Percentiles rank a stretch among this genome's conserved stretches.
These are phyloP conservation scores for Pyronema domesticum DNA, from an alignment of 495 filamentous ascomycete species.

Conservation along the genomic window DNA sequence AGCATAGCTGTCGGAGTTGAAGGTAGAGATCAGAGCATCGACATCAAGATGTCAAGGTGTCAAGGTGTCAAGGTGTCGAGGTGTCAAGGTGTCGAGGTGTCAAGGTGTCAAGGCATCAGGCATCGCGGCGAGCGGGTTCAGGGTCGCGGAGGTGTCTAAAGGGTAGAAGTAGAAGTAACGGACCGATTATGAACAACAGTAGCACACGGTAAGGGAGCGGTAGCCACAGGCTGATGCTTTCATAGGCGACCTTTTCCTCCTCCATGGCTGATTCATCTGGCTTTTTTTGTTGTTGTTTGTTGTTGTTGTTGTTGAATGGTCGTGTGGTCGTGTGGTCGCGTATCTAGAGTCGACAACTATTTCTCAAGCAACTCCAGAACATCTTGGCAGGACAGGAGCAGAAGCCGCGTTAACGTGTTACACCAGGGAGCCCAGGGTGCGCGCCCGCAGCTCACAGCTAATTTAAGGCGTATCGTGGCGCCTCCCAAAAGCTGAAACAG, in stretches of 20 bases:
- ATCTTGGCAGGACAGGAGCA: too few relatives aligned
- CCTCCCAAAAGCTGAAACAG: too few relatives aligned
- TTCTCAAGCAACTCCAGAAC: too few relatives aligned
- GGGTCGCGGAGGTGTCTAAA: background rate
- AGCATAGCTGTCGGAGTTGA: slow-evolving; percentile 8
- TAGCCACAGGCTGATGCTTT: slow-evolving; percentile 17
- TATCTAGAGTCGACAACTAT: too few relatives aligned
- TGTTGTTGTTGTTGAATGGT: background rate
- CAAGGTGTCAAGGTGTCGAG: background rate
- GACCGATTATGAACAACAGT: slow-evolving; percentile 19
- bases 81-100: too few relatives aligned
- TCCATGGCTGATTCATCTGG: slow-evolving; percentile 3
- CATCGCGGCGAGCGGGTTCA: background rate
- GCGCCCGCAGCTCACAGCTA: too few relatives aligned
- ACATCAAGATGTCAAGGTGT: background rate
- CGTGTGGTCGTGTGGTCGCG: too few relatives aligned
- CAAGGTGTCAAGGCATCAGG: background rate
- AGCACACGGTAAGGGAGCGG: slow-evolving; percentile 24
- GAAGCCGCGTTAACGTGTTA: too few relatives aligned
- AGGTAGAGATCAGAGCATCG: too few relatives aligned
- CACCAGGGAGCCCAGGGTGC: too few relatives aligned
- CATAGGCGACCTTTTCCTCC: background rate
- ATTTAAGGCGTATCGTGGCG: too few relatives aligned
- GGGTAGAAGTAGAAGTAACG: background rate
- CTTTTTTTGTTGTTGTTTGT: too few relatives aligned